These are phyloP conservation scores for Pseudoscleropodium purum DNA, from an alignment of 225 moss, liverwort and hornwort species.

Conservation along the genomic window DNA sequence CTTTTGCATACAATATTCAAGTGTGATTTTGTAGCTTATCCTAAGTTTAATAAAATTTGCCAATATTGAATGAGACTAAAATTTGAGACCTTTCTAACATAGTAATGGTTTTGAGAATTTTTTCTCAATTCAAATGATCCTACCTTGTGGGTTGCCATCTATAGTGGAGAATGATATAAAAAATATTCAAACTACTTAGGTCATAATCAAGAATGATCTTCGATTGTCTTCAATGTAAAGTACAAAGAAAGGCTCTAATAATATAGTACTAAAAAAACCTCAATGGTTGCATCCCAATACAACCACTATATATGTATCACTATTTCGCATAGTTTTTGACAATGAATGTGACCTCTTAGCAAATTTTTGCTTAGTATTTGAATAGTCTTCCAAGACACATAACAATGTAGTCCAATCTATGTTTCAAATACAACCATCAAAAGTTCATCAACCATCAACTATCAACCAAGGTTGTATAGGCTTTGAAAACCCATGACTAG, in stretches of 20 bases:
- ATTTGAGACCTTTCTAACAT: rapidly evolving
- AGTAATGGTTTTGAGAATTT: too few relatives aligned
- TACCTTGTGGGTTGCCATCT: background rate
- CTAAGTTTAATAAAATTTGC: background rate
- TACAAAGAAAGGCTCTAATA: background rate
- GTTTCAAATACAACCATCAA: too few relatives aligned
- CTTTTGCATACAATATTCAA: background rate
- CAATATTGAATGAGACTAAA: too few relatives aligned
- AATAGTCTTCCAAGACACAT: too few relatives aligned
- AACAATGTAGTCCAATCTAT: too few relatives aligned
- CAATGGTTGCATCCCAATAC: background rate
- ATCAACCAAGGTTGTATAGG: too few relatives aligned
- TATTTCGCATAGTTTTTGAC: too few relatives aligned
- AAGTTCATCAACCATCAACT: too few relatives aligned
- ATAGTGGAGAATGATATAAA: background rate
- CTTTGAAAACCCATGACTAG: too few relatives aligned
- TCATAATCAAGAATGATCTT: background rate
- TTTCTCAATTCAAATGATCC: background rate
- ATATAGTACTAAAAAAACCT: background rate
- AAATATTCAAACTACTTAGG: background rate
- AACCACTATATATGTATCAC: background rate
- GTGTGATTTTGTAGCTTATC: background rate
- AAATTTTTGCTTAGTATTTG: background rate
- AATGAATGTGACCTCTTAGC: background rate
- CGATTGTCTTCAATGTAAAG: background rate